Percentiles rank a stretch among this genome's conserved stretches.
These are phyloP conservation scores for Leonotis leonurus DNA, from an alignment of 257 asterid species.

Conservation along the genomic window DNA sequence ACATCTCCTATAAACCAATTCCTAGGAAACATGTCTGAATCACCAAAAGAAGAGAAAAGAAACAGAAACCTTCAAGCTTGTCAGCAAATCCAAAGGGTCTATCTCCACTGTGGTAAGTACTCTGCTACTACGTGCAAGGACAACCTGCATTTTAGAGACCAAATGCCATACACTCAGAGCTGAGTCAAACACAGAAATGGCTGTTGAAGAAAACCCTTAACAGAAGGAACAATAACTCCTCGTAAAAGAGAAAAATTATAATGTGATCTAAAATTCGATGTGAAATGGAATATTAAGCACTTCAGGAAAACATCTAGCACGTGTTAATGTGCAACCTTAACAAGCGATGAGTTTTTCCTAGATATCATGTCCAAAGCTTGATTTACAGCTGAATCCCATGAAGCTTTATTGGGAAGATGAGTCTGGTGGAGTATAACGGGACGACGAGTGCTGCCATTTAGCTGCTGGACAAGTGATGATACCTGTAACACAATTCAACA, in stretches of 20 bases:
- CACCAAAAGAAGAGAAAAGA: background rate
- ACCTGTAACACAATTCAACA: conserved; percentile 39
- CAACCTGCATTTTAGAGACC: conserved; percentile 51
- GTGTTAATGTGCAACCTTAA: conserved; percentile 48
- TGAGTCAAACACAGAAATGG: background rate
- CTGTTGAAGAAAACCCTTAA: background rate
- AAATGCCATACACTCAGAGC: background rate
- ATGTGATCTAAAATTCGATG: background rate
- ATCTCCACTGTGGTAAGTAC: conserved; percentile 60
- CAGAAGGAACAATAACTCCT: background rate
- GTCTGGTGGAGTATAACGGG: conserved; percentile 42
- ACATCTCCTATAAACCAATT: background rate
- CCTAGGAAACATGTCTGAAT: conserved; percentile 8
- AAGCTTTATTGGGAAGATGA: conserved; percentile 59
- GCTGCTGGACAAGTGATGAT: conserved; percentile 37
- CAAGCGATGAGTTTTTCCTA: conserved; percentile 43
- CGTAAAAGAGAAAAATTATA: background rate
- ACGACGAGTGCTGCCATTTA: conserved; percentile 29
- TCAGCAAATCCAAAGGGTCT: conserved; percentile 74
- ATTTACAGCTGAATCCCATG: conserved; percentile 71
- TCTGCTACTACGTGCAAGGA: conserved; percentile 94
- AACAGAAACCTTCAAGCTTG: conserved; percentile 56
- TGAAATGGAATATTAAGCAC: background rate
- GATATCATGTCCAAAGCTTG: conserved; percentile 67
- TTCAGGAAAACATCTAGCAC: background rate